Evolutionary conservation across 805 yeast genomes (phyloP).

Genomic region (Kluyveromyces dobzhanskii): DNA sequence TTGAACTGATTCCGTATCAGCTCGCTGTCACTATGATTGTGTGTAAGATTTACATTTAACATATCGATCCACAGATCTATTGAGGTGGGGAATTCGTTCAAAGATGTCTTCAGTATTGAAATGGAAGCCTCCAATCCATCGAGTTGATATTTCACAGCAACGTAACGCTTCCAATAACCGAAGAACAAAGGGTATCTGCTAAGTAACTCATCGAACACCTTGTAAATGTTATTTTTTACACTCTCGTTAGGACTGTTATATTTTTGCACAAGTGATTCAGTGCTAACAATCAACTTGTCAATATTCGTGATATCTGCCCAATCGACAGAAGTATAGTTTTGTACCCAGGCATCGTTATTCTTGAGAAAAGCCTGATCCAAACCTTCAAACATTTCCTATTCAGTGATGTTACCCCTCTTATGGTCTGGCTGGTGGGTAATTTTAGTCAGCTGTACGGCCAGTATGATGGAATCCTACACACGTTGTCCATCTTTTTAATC

Average conservation of each 20-base stretch:
- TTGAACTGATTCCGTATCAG: slow-evolving; percentile 37
- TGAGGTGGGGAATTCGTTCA: slow-evolving; percentile 46
- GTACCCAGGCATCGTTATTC: slow-evolving; percentile 21
- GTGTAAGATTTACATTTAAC: slow-evolving; percentile 42
- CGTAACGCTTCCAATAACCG: slow-evolving; percentile 59
- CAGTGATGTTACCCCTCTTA: too few relatives aligned
- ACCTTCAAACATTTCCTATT: slow-evolving; percentile 10
- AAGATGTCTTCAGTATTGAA: slow-evolving; percentile 34
- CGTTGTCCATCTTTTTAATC: too few relatives aligned
- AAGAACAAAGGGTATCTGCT: slow-evolving; percentile 47
- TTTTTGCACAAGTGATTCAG: slow-evolving; percentile 28
- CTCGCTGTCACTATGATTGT: slow-evolving; percentile 27
- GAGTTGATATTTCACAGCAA: slow-evolving; percentile 46
- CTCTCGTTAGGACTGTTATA: slow-evolving; percentile 28
- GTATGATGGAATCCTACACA: too few relatives aligned
- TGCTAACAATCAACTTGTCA: slow-evolving; percentile 31
- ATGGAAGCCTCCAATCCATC: slow-evolving; percentile 47
- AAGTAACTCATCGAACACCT: slow-evolving; percentile 37
- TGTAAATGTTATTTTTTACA: slow-evolving; percentile 24
- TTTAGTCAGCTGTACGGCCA: too few relatives aligned
- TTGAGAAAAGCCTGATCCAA: slow-evolving; percentile 22
- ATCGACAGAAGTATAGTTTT: slow-evolving; percentile 14
- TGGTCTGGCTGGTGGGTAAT: too few relatives aligned
- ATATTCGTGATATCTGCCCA: slow-evolving; percentile 33
- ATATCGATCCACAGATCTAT: slow-evolving; percentile 67